Base-by-base conservation (phyloP, 2,329 filamentous ascomycete genomes). In the Cladophialophora carrionii region DNA sequence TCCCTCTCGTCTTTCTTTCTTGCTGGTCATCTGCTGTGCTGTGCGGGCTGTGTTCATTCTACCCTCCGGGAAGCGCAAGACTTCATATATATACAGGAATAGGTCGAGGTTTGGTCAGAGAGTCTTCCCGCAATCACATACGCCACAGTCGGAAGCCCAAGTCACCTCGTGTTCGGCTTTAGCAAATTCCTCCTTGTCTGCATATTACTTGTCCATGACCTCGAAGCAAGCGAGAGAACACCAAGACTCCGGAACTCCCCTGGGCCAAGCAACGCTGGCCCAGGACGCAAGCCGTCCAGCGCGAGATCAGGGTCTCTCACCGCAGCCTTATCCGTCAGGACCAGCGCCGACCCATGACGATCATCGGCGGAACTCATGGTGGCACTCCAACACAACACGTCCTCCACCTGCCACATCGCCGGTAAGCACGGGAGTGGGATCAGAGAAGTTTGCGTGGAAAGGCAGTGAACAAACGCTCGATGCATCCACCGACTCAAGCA, bases 201-300 rank as follows among this genome's bases (percentile, higher is more conserved):
- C n/a, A 43, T 26, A 20, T 31, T 20, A 31, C 52, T n/a, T 56
- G 61, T 67, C 62, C 51, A 69, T 69, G 67, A 67, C 62, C 51
- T 63, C 64, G 54, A n/a, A 56, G n/a, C 43, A 51, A 32, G 22
- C 46, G 29, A 59, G 46, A 49, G 61, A 66, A 59, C 34, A 56
- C 46, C 49, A 61, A 59, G 12, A 31, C 32, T 58, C 59, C 67
- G 67, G 67, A 69, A 65, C 67, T 67, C 59, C 67, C 64, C 62
- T 61, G 67, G 48, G 46, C 22, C 46, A 52, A 22, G 9, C 8
- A 10, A 46, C 59, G 29, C 12, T 43, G 56, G 49, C 51, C 60
- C 64, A 63, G 59, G 64, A 69, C 52, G 67, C 59, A 69, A 69
- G 60, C 64, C 67, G 57, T 61, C 41, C 31, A 43, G n/a, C 34